Evolutionary conservation across 805 yeast genomes (phyloP).

Genomic region (Yarrowia sp.): DNA sequence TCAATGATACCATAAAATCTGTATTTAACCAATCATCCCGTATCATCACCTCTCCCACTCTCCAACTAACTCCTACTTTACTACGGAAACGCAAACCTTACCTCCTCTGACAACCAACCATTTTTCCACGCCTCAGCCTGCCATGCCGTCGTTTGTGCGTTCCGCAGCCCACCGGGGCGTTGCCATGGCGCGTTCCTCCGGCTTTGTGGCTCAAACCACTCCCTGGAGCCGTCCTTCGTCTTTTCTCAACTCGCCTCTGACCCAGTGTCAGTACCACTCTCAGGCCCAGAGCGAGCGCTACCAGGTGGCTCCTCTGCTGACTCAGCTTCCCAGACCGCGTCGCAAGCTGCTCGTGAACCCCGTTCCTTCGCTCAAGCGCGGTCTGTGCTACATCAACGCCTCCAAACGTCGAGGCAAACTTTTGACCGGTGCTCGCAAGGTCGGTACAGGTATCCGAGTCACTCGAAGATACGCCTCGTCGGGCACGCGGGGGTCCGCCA

Average conservation of each 20-base stretch:
- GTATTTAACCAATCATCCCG: no score
- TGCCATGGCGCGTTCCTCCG: neutral
- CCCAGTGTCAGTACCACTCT: neutral
- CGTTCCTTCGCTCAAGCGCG: constrained; percentile 32
- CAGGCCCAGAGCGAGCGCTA: neutral
- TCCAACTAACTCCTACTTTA: neutral
- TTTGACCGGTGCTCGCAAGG: constrained; percentile 13
- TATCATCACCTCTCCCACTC: no score
- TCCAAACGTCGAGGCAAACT: constrained; percentile 28
- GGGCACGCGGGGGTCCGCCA: neutral
- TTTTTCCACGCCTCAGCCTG: no score
- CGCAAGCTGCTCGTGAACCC: constrained; percentile 29
- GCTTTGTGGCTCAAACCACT: neutral
- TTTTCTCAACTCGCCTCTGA: constrained; percentile 18
- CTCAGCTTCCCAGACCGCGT: neutral
- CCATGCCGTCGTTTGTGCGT: constrained; percentile 15
- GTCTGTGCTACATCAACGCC: constrained; percentile 30
- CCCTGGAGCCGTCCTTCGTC: neutral
- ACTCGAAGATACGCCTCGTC: constrained; percentile 28
- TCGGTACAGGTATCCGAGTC: constrained; percentile 20
- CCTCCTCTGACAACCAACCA: no score
- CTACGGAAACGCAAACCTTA: no score
- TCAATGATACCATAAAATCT: no score
- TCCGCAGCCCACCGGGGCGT: constrained; percentile 18
- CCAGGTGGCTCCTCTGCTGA: neutral